phyloP scores from a whole-genome alignment of 1,139 yeast species.

The Geotrichum aggregatum region DNA sequence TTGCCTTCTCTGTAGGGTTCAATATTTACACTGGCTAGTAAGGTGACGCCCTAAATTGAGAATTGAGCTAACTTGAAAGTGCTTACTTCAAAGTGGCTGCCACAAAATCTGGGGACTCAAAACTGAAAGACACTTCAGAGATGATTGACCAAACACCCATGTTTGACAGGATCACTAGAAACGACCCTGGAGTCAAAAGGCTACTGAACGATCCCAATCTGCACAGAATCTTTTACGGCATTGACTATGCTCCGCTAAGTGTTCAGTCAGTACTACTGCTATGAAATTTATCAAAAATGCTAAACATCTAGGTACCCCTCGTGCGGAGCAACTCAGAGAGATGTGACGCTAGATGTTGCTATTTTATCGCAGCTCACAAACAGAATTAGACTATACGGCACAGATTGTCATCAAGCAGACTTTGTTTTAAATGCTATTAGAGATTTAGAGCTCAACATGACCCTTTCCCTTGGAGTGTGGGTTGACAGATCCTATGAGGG shows the following conservation, averaged over 20 bases:
- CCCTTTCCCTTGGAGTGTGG: conserved; percentile 64
- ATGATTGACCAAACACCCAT: not conserved
- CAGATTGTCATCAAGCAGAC: conserved; percentile 59
- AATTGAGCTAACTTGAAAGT: not conserved
- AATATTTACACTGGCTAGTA: conserved; percentile 17
- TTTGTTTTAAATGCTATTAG: conserved; percentile 52
- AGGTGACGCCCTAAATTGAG: not conserved
- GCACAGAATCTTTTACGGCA: conserved; percentile 49
- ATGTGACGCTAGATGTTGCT: conserved; percentile 54
- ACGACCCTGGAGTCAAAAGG: conserved; percentile 26
- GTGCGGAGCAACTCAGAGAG: conserved; percentile 51
- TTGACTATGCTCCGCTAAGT: conserved; percentile 57
- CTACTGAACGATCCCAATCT: conserved; percentile 38
- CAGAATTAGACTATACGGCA: conserved; percentile 56
- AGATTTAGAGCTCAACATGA: conserved; percentile 50
- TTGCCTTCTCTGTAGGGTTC: conserved; percentile 7
- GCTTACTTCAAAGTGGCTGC: conserved; percentile 1
- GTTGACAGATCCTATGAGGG: conserved; percentile 46
- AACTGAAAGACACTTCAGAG: not conserved
- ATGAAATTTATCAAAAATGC: not conserved
- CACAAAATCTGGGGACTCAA: not conserved
- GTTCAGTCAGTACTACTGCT: conserved; percentile 32
- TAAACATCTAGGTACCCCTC: conserved; percentile 13
- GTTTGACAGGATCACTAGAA: conserved; percentile 15
- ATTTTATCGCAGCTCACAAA: conserved; percentile 57